Percentiles rank a stretch among this genome's conserved stretches.
Conservation (phyloP, 164 flowering plant genomes). For the Vitis vinifera region ASM3070453v1 NC_081813.1:22492501-22493000, state of each 20-base stretch:
- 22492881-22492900: slow-evolving; percentile 35
- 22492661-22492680: slow-evolving; percentile 17
- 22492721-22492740: slow-evolving; percentile 20
- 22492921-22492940: slow-evolving; percentile 34
- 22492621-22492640: slow-evolving; percentile 21
- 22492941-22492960: slow-evolving; percentile 16
- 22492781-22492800: slow-evolving; percentile 13
- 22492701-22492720: slow-evolving; percentile 1
- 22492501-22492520: slow-evolving; percentile 48
- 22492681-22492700: not conserved
- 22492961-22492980: slow-evolving; percentile 28
- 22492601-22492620: slow-evolving; percentile 23
- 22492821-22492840: too few species aligned
- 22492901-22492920: slow-evolving; percentile 49
- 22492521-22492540: slow-evolving; percentile 52
- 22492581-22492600: slow-evolving; percentile 46
- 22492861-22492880: slow-evolving; percentile 1
- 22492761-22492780: slow-evolving; percentile 7
- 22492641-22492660: not conserved
- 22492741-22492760: slow-evolving; percentile 31
- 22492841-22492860: not conserved
- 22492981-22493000: slow-evolving; percentile 20
- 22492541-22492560: slow-evolving; percentile 51
- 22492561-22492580: slow-evolving; percentile 61
- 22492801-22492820: not conserved